phyloP scores from a whole-genome alignment of 257 asterid species.

The Ehretia macrophylla region DNA sequence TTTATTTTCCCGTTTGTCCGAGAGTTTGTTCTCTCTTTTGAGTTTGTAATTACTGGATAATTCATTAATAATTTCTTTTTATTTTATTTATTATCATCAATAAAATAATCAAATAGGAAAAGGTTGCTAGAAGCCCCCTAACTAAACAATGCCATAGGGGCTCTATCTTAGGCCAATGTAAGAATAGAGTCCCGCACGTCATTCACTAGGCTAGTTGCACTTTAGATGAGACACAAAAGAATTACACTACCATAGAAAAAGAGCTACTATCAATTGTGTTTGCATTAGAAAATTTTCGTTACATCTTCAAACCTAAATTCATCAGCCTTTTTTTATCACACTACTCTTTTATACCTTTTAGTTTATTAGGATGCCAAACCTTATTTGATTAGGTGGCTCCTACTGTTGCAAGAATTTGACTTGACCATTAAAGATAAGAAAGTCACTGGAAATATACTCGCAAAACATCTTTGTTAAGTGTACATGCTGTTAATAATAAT shows the following conservation, averaged over 20 bases:
- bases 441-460: neutral
- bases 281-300: neutral
- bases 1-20: no score
- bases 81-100: no score
- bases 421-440: neutral
- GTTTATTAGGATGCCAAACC: neutral
- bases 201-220: neutral
- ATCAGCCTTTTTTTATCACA: no score
- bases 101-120: no score
- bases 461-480: neutral
- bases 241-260: neutral
- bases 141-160: no score
- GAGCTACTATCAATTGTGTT: neutral
- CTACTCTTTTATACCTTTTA: neutral
- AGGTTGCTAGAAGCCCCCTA: no score
- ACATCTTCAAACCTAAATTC: no score
- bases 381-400: neutral
- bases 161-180: neutral
- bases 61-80: no score
- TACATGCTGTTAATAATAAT: no score
- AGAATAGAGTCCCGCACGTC: neutral
- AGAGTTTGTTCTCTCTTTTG: no score
- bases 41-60: no score
- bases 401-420: conserved; percentile 1
- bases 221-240: neutral